These are phyloP conservation scores for Parastagonospora avenae DNA, from an alignment of 2,329 filamentous ascomycete species.

Conservation along the genomic window DNA sequence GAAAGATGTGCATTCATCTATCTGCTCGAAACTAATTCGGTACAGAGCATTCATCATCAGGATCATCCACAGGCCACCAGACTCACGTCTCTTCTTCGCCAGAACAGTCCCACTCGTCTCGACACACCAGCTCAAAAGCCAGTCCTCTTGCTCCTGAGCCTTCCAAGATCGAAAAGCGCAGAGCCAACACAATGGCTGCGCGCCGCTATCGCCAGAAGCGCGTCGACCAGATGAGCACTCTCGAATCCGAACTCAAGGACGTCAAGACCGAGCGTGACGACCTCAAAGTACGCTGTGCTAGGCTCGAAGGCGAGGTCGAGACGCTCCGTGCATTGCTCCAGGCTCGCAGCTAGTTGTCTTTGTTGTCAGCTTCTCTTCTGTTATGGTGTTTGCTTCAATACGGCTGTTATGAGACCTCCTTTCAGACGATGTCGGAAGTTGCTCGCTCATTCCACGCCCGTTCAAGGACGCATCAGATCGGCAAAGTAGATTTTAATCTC, in stretches of 20 bases:
- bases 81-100: constrained; percentile 32
- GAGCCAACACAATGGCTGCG: constrained; percentile 73
- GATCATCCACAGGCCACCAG: constrained; percentile 32
- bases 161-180: constrained; percentile 59
- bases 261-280: constrained; percentile 68
- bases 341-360: constrained; percentile 38
- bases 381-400: constrained; percentile 4
- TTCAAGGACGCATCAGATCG: constrained; percentile 33
- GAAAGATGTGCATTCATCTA: background rate
- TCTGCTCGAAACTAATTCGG: constrained; percentile 14
- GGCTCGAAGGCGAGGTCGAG: constrained; percentile 68
- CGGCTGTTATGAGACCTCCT: constrained; percentile 5
- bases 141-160: constrained; percentile 25
- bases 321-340: constrained; percentile 60
- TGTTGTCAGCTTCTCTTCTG: constrained; percentile 18
- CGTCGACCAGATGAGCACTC: constrained; percentile 66
- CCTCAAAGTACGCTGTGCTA: constrained; percentile 65
- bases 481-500: constrained; percentile 37
- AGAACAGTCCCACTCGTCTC: constrained; percentile 27
- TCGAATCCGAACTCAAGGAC: constrained; percentile 64
- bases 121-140: constrained; percentile 29
- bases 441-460: constrained; percentile 27
- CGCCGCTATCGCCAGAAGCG: constrained; percentile 73
- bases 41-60: constrained; percentile 31
- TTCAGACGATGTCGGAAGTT: constrained; percentile 41